Conservation (phyloP, 148 eudicot genomes). For the Spergularia bocconei region DNA sequence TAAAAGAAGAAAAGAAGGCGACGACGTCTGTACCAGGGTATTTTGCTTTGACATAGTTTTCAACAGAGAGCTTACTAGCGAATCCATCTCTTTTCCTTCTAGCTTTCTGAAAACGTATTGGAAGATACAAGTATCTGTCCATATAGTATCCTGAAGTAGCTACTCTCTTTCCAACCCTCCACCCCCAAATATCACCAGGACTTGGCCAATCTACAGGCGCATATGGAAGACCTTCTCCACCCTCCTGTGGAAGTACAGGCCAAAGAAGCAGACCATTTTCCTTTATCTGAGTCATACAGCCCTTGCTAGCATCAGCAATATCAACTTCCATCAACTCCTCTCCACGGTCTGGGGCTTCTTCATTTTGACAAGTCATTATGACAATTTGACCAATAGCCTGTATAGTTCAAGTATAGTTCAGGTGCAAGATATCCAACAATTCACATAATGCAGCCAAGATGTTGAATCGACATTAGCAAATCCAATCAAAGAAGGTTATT, state of each 20-base stretch:
- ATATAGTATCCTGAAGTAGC: constrained; percentile 50
- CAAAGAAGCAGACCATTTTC: constrained; percentile 59
- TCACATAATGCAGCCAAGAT: neutral
- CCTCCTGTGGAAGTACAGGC: constrained; percentile 51
- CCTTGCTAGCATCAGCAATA: constrained; percentile 42
- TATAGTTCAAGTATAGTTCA: neutral
- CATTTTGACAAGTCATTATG: constrained; percentile 22
- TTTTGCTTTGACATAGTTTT: constrained; percentile 40
- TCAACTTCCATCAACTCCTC: constrained; percentile 62
- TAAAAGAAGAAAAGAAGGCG: constrained; percentile 65
- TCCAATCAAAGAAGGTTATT: no score
- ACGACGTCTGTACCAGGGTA: constrained; percentile 54
- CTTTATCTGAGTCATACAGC: constrained; percentile 30
- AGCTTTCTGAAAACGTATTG: constrained; percentile 39
- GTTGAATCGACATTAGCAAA: neutral
- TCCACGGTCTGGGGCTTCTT: constrained; percentile 22
- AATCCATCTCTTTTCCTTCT: constrained; percentile 35
- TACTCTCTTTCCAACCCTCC: constrained; percentile 73
- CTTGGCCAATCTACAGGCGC: constrained; percentile 74
- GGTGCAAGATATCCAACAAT: neutral
- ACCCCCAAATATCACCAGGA: constrained; percentile 74
- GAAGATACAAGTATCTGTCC: constrained; percentile 79
- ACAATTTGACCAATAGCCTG: constrained; percentile 14
- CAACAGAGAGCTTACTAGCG: constrained; percentile 58
- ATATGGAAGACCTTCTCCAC: constrained; percentile 74